Conservation (phyloP, 352 stramenopile genomes). For the Pilasporangium apinafurcum region DNA sequence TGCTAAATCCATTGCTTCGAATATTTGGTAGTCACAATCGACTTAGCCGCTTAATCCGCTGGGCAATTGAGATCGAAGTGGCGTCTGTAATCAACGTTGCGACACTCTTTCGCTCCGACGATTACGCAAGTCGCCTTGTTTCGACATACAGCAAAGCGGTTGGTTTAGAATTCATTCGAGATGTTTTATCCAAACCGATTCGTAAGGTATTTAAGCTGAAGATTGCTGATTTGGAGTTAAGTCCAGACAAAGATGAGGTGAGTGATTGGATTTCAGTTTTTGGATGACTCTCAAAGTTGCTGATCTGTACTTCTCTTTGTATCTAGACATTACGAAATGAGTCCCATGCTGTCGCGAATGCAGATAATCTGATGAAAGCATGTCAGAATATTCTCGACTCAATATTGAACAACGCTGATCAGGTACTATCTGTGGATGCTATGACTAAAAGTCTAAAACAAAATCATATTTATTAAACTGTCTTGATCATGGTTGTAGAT, state of each 20-base stretch:
- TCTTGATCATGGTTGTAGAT: too few species aligned
- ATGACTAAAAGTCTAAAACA: too few species aligned
- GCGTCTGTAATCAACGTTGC: slow-evolving; percentile 66
- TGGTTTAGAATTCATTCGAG: slow-evolving; percentile 60
- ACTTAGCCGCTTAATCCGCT: slow-evolving; percentile 56
- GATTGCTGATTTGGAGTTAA: slow-evolving; percentile 73
- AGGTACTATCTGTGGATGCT: slow-evolving; percentile 11
- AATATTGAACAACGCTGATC: slow-evolving; percentile 57
- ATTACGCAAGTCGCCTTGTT: slow-evolving; percentile 63
- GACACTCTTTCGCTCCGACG: slow-evolving; percentile 73
- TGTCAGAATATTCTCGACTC: slow-evolving; percentile 82
- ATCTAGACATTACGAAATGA: slow-evolving; percentile 21
- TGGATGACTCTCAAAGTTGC: neutral
- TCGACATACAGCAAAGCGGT: slow-evolving; percentile 76
- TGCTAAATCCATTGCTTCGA: slow-evolving; percentile 55
- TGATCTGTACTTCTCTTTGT: neutral
- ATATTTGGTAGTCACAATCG: slow-evolving; percentile 55
- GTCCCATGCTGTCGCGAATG: slow-evolving; percentile 33
- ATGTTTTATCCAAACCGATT: slow-evolving; percentile 55
- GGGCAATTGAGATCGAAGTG: slow-evolving; percentile 75
- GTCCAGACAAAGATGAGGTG: slow-evolving; percentile 49
- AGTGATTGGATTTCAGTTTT: neutral
- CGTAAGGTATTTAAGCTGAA: slow-evolving; percentile 54
- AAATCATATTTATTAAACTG: too few species aligned
- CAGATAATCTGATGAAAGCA: slow-evolving; percentile 73